Evolutionary conservation across 495 filamentous ascomycete genomes (phyloP).

Genomic region (Glonium stellatum): DNA sequence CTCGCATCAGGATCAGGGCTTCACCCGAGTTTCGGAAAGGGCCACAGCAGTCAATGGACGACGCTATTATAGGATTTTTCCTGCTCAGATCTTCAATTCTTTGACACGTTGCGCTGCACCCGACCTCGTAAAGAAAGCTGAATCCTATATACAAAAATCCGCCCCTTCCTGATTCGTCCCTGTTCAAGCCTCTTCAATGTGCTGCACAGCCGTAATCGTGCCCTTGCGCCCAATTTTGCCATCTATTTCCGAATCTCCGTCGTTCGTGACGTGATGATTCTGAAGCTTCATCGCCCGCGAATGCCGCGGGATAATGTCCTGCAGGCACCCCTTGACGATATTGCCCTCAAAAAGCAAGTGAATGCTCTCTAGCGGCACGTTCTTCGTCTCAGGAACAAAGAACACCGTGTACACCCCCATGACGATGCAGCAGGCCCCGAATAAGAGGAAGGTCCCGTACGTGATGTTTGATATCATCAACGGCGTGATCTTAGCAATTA

Average conservation of each 20-base stretch:
- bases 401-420: slow-evolving; percentile 30
- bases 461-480: slow-evolving; percentile 48
- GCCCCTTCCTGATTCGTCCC: neutral
- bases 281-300: slow-evolving; percentile 24
- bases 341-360: slow-evolving; percentile 27
- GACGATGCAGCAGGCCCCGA: slow-evolving; percentile 30
- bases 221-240: slow-evolving; percentile 8
- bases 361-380: slow-evolving; percentile 26
- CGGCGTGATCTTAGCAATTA: slow-evolving; percentile 56
- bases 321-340: slow-evolving; percentile 23
- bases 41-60: neutral
- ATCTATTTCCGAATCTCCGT: slow-evolving; percentile 6
- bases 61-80: neutral
- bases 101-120: slow-evolving; percentile 23
- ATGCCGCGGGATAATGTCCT: slow-evolving; percentile 23
- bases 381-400: slow-evolving; percentile 30
- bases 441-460: slow-evolving; percentile 40
- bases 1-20: neutral
- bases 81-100: slow-evolving; percentile 14
- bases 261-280: slow-evolving; percentile 22
- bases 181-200: slow-evolving; percentile 21
- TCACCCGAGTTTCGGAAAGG: neutral
- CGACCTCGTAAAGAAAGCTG: neutral
- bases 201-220: slow-evolving; percentile 8
- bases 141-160: neutral